Evolutionary conservation across 495 filamentous ascomycete genomes (phyloP), one percentile per base, ranked within the genome.

Genomic region (Oleoguttula mirabilis): DNA sequence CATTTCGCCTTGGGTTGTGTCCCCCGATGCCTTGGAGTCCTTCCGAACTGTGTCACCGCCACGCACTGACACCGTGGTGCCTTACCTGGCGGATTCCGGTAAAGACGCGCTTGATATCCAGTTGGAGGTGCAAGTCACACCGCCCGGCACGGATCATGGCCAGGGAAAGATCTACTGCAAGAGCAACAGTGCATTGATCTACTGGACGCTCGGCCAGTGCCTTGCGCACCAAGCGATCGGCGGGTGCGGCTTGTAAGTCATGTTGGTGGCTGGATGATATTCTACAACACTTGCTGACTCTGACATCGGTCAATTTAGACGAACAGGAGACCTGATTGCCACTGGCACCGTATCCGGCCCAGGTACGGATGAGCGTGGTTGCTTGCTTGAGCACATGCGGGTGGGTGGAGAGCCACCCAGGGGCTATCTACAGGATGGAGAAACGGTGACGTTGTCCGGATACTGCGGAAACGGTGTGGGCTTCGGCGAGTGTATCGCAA

Each of bases 1-100:
- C 8, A 45, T 61, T 11, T 52, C 45, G 10, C 56, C 56, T 2
- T 61, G 58, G 58, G 45, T 61, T 19, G 43, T 61, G 8, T 44
- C 45, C 6, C 10, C 43, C 0, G 56, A 59, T 10, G 58, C 58
- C 12, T 36, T 61, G 16, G 38, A 51, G 12, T 31, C 45, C 12
- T 56, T 41, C 33, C 32, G 45, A n/a, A 25, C 36, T 20, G n/a
- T 19, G 7, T 46, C 43, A 4, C 43, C 43, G 23, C 24, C 36
- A 5, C 23, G 43, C 2, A 21, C 11, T 4, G 35, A 40, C n/a
- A 15, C 31, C 2, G 35, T 40, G 3, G 7, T 10, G 21, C 35
- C 34, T 2, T 40, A 46, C 17, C 43, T 46, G n/a, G 36, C 35
- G 4, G 36, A 39, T 31, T 46, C 43, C 2, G 43, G 43, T 10